Conservation (phyloP, 2,329 filamentous ascomycete genomes). For the Beauveria caledonica region DNA sequence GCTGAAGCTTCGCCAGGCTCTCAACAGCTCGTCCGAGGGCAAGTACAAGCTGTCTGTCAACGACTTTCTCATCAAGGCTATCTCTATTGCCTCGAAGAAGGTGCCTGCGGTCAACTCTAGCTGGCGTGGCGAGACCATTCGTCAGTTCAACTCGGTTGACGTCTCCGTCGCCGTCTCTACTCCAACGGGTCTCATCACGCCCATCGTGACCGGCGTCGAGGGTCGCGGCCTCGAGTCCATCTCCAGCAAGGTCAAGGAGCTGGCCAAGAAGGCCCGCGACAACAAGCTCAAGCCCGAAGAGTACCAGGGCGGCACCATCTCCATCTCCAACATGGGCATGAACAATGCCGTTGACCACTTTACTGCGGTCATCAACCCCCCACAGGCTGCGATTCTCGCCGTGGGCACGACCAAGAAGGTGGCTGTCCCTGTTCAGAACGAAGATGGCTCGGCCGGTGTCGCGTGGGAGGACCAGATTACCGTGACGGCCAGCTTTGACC, state of each 20-base stretch:
- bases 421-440: slow-evolving; percentile 74
- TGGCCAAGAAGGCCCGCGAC: slow-evolving; percentile 91
- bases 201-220: slow-evolving; percentile 87
- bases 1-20: slow-evolving; percentile 85
- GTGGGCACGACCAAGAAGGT: slow-evolving; percentile 96
- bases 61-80: slow-evolving; percentile 98
- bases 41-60: slow-evolving; percentile 99
- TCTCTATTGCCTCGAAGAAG: slow-evolving; percentile 80
- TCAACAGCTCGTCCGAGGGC: slow-evolving; percentile 82
- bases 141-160: slow-evolving; percentile 87
- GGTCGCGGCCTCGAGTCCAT: slow-evolving; percentile 81
- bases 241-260: slow-evolving; percentile 84
- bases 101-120: slow-evolving; percentile 93
- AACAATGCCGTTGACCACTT: slow-evolving; percentile 94
- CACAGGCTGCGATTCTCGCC: slow-evolving; percentile 89
- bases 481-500: slow-evolving; percentile 93
- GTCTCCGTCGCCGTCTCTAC: slow-evolving; percentile 95
- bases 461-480: slow-evolving; percentile 97
- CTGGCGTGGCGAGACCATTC: slow-evolving; percentile 85
- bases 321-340: slow-evolving; percentile 99
- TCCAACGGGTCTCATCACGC: slow-evolving; percentile 89
- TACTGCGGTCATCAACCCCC: slow-evolving; percentile 98
- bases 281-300: slow-evolving; percentile 99
- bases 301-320: slow-evolving; percentile 98
- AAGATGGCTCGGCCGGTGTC: slow-evolving; percentile 65